These are phyloP conservation scores for Cryptococcus sp. DNA, from an alignment of 1,284 basidiomycete species.

Conservation along the genomic window DNA sequence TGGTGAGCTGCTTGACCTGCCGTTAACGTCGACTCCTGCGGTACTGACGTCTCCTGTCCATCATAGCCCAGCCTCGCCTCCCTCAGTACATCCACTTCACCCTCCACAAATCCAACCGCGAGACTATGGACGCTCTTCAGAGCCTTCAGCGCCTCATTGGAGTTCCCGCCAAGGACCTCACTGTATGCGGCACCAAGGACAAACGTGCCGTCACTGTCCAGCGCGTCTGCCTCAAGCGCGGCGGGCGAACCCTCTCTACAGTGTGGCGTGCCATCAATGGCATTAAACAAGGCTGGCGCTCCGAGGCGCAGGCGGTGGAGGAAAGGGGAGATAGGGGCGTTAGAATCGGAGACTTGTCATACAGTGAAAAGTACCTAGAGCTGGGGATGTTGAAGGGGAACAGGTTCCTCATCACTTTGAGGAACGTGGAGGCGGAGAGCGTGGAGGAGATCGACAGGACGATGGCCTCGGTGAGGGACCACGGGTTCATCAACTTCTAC, in stretches of 20 bases:
- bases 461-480: conserved; percentile 73
- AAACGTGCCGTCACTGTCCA: conserved; percentile 96
- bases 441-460: conserved; percentile 68
- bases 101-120: conserved; percentile 94
- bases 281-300: conserved; percentile 57
- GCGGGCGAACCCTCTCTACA: conserved; percentile 73
- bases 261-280: conserved; percentile 78
- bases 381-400: conserved; percentile 96
- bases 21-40: not conserved
- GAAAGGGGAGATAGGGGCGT: conserved; percentile 85
- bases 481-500: conserved; percentile 98
- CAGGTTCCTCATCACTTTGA: conserved; percentile 86
- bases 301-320: conserved; percentile 58
- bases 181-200: conserved; percentile 95
- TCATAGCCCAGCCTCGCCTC: conserved; percentile 21
- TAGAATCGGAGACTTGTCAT: conserved; percentile 81
- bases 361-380: conserved; percentile 75
- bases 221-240: conserved; percentile 77
- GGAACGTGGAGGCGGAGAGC: conserved; percentile 76
- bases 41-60: not conserved
- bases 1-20: conserved; percentile 1
- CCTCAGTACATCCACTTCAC: conserved; percentile 92
- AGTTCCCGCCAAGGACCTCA: conserved; percentile 71
- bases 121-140: conserved; percentile 89
- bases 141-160: conserved; percentile 74